Conservation (phyloP, 2,329 filamentous ascomycete species). For the Calonectria henricotiae region DNA sequence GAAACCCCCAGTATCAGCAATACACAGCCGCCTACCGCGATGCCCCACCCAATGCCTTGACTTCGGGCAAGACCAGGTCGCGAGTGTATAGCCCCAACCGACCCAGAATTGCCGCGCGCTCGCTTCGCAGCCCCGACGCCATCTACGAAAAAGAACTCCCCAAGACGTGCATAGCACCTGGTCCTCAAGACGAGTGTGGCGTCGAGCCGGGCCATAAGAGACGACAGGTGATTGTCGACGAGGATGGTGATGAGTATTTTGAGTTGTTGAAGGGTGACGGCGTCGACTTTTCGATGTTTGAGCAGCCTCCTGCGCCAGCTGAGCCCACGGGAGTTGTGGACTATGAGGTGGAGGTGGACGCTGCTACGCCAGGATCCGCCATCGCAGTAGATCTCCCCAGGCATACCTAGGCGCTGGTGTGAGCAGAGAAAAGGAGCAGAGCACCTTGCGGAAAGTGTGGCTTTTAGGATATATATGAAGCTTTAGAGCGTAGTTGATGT, state of each 20-base stretch:
- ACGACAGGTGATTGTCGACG: slow-evolving; percentile 14
- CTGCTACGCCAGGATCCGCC: not conserved
- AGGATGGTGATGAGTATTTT: not conserved
- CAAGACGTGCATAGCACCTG: slow-evolving; percentile 8
- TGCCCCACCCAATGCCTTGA: slow-evolving; percentile 7
- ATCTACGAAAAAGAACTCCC: not conserved
- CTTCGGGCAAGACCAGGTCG: slow-evolving; percentile 9
- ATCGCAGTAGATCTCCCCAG: not conserved
- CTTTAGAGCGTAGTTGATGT: not conserved
- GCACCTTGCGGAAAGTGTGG: not conserved
- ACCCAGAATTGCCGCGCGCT: not conserved
- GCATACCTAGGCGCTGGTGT: not conserved
- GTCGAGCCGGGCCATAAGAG: not conserved
- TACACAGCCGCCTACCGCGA: not conserved
- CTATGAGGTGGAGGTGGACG: not conserved
- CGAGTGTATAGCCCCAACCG: not conserved
- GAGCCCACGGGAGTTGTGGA: not conserved
- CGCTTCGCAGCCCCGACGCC: not conserved
- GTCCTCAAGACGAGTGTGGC: not conserved
- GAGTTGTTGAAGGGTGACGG: not conserved
- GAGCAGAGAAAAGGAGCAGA: not conserved
- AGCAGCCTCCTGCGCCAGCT: not conserved
- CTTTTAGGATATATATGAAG: not conserved
- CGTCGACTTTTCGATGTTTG: not conserved
- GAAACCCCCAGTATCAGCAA: not conserved